Evolutionary conservation across 352 stramenopile genomes (phyloP).

Genomic region (Globisporangium splendens): DNA sequence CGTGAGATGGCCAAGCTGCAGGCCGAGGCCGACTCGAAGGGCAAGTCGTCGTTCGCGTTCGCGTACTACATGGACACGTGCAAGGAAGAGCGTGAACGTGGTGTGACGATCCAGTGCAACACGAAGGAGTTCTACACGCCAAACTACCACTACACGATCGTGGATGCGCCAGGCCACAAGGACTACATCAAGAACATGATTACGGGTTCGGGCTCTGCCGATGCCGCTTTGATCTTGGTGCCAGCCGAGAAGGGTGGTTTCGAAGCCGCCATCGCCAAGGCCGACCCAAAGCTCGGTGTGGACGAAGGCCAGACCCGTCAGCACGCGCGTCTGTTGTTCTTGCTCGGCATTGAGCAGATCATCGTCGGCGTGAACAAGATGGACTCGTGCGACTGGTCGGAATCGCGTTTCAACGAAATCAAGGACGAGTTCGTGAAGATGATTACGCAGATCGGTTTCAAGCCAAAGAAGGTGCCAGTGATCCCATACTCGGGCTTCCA

Average conservation of each 20-base stretch:
- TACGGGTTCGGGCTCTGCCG: slow-evolving; percentile 96
- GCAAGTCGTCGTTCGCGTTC: slow-evolving; percentile 98
- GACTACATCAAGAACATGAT: slow-evolving; percentile 99
- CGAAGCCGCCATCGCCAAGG: slow-evolving; percentile 94
- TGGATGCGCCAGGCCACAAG: slow-evolving; percentile 97
- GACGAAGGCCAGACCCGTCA: slow-evolving; percentile 93
- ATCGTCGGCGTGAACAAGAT: slow-evolving; percentile 87
- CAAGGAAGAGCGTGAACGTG: slow-evolving; percentile 97
- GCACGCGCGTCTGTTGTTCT: slow-evolving; percentile 95
- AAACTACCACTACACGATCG: slow-evolving; percentile 98
- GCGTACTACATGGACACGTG: slow-evolving; percentile 98
- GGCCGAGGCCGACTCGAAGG: slow-evolving; percentile 95
- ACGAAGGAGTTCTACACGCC: slow-evolving; percentile 98
- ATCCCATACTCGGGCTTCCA: slow-evolving; percentile 82
- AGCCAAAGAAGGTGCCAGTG: slow-evolving; percentile 60
- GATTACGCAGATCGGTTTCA: slow-evolving; percentile 77
- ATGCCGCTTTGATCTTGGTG: slow-evolving; percentile 89
- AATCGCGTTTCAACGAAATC: slow-evolving; percentile 79
- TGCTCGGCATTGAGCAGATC: slow-evolving; percentile 97
- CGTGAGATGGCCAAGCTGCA: slow-evolving; percentile 99
- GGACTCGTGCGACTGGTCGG: slow-evolving; percentile 66
- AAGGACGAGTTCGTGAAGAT: slow-evolving; percentile 81
- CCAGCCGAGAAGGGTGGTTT: slow-evolving; percentile 91
- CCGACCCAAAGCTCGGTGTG: slow-evolving; percentile 41
- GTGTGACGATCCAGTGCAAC: slow-evolving; percentile 98